Base-by-base conservation (phyloP, 768 basidiomycete species). In the Lactifluus echinatus region DNA sequence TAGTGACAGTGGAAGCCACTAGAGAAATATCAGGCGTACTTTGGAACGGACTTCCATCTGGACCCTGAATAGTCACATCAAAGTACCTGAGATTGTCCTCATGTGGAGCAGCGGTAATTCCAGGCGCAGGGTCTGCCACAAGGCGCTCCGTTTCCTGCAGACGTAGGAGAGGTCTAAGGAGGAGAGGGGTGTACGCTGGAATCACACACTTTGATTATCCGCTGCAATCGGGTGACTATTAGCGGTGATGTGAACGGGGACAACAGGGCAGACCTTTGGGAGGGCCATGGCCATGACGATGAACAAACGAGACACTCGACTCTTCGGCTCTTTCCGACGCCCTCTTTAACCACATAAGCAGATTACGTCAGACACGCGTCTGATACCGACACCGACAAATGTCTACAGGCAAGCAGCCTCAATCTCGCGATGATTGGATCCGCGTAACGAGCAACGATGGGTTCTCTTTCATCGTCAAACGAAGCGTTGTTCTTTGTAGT, bases 61-160 rank as follows among this genome's bases (percentile, higher is more conserved):
- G 96, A 24, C 96, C 96, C 66, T 91, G 79, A 64, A 99, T 95
- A 43, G 91, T 88, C 49, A 99, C 96, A 76, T 99, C 93, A 74
- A 99, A 99, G 77, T 99, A 97, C 51, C 96, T 80, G 56, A 99
- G 75, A 73, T 99, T 99, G 68, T 99, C 96, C 2, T 98, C 93
- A 64, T 98, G 96, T 2, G 96, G 94, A 5, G 77, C 72, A 19
- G 96, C 96, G n/a, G 90, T 82, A 57, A 99, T 98, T 50, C 96
- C 96, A 21, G 96, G 96, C 2, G 94, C 94, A 19, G 95, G 93
- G 74, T 99, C 96, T 42, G 91, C 85, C 44, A 95, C 85, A 15
- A 99, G 86, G 31, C 96, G 82, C 71, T 98, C 94, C 33, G 96
- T 99, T 80, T 98, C 96, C 95, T 98, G 65, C 26, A 43, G 44